These are phyloP conservation scores for Olyra latifolia DNA, from an alignment of 176 grass and related monocot species.

Conservation along the genomic window DNA sequence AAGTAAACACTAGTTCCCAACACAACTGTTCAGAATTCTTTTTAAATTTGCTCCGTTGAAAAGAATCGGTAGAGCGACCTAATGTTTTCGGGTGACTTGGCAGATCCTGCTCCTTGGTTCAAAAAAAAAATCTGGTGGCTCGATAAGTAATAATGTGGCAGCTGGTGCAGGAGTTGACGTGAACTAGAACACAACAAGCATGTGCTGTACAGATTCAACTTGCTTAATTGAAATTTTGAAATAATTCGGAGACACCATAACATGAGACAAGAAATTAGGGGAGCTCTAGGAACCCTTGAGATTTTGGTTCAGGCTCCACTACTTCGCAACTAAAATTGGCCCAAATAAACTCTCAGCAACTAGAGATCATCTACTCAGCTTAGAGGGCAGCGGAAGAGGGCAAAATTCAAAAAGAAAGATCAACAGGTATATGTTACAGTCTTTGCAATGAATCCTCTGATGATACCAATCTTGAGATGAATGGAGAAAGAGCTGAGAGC, in stretches of 20 bases:
- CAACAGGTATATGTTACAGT: slow-evolving; percentile 47
- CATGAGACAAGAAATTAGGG: slow-evolving; percentile 59
- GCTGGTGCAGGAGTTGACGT: not conserved
- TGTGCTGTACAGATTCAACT: slow-evolving; percentile 85
- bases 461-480: slow-evolving; percentile 78
- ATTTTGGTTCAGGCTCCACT: slow-evolving; percentile 80
- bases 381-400: not conserved
- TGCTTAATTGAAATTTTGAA: slow-evolving; percentile 70
- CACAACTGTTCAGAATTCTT: not conserved
- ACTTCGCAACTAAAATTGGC: slow-evolving; percentile 43
- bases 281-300: slow-evolving; percentile 87
- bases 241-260: slow-evolving; percentile 37
- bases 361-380: slow-evolving; percentile 29
- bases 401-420: slow-evolving; percentile 9
- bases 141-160: not conserved
- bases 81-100: not conserved
- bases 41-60: not conserved
- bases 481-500: slow-evolving; percentile 81
- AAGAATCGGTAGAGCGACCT: not conserved
- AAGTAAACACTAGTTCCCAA: not conserved
- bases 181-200: slow-evolving; percentile 22
- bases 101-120: no score
- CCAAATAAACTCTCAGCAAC: slow-evolving; percentile 42
- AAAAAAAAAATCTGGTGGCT: no score
- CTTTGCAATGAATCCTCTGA: slow-evolving; percentile 62